Evolutionary conservation across 306 rosid species (phyloP).

Genomic region (Malus domestica): ASM211411v1 NC_041804.1:1288501-1289000

Average conservation of each 20-base stretch:
- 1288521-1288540: too few species aligned
- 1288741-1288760: constrained; percentile 20
- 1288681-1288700: background rate
- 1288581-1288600: background rate
- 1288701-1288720: background rate
- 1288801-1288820: constrained; percentile 15
- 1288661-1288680: background rate
- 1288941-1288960: constrained; percentile 17
- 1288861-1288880: constrained; percentile 16
- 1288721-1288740: constrained; percentile 17
- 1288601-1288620: background rate
- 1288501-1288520: too few species aligned
- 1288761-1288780: background rate
- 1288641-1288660: background rate
- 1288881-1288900: constrained; percentile 24
- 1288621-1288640: background rate
- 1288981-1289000: constrained; percentile 31
- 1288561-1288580: background rate
- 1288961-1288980: constrained; percentile 18
- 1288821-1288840: background rate
- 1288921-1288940: constrained; percentile 6
- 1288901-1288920: constrained; percentile 16
- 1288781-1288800: constrained; percentile 4
- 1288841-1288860: background rate
- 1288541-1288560: too few species aligned